Conservation (phyloP, 1,139 yeast genomes). For the Debaryomycetaceae sp. region DNA sequence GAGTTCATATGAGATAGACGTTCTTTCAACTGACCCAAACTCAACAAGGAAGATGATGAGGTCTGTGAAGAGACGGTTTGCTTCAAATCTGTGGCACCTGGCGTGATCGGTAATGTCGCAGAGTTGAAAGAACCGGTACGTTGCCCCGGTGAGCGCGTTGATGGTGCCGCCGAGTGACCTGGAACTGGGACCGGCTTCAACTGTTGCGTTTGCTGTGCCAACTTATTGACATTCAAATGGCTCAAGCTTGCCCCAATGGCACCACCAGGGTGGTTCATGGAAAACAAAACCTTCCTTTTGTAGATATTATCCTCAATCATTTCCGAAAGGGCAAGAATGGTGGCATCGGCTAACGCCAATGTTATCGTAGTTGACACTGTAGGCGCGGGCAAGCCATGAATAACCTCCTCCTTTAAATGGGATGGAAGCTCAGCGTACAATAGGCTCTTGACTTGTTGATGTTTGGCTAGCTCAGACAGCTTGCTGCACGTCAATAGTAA, state of each 20-base stretch:
- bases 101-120: too few species aligned
- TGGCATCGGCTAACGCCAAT: constrained; percentile 73
- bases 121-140: too few species aligned
- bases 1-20: too few species aligned
- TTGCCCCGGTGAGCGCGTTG: too few species aligned
- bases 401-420: constrained; percentile 51
- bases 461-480: constrained; percentile 41
- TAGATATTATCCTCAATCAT: constrained; percentile 53
- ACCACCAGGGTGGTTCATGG: constrained; percentile 84
- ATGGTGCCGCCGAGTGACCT: too few species aligned
- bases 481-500: constrained; percentile 61
- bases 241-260: constrained; percentile 65
- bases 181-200: background rate
- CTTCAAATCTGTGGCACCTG: too few species aligned
- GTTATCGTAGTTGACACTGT: constrained; percentile 80
- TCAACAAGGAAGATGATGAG: too few species aligned
- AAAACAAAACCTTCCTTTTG: constrained; percentile 54
- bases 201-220: background rate
- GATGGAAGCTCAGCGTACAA: constrained; percentile 62
- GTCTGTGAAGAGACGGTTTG: too few species aligned
- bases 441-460: constrained; percentile 45
- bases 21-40: too few species aligned
- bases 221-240: constrained; percentile 28
- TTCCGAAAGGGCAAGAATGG: constrained; percentile 69
- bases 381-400: constrained; percentile 88